Base-by-base conservation (phyloP, 2,329 filamentous ascomycete species). In the Ceratocystis lukuohia region DNA sequence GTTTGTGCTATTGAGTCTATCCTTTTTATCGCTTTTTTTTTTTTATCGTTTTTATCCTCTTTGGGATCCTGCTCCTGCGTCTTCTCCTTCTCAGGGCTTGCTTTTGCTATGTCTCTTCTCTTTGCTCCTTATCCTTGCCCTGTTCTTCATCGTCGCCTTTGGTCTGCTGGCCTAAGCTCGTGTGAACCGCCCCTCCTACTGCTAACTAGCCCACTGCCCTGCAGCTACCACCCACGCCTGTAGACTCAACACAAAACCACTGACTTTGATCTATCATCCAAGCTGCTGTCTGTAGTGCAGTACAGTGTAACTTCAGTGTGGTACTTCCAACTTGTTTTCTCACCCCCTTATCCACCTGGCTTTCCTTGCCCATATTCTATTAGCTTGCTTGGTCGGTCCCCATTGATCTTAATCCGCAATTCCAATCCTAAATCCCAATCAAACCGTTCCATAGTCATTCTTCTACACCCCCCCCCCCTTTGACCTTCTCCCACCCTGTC, bases 361-460 rank as follows among this genome's bases (percentile, higher is more conserved):
- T 64, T 22, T 41, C 41, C 61, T 61, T 53, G 33, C 56, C 20
- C 48, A 45, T 22, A 25, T 64, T 48, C 37, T 44, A 67, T 50
- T 67, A 67, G 66, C 44, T 67, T 61, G 62, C 44, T 67, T 61
- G 62, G 44, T 28, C 30, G 62, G 64, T 65, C 66, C 46, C 66
- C 62, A 67, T 67, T 65, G 62, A 67, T 61, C 33, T 63, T 56
- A 64, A 61, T 64, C 41, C 48, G 45, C 62, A 67, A 67, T 67
- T 62, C 66, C 61, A 41, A 57, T 61, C 44, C 50, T 48, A 62
- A 66, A 50, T 64, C 66, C 53, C 53, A 67, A 67, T 67, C 62
- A 67, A 64, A 59, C 62, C 66, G 45, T 45, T 62, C 61, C 44
- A 48, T 48, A 62, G 46, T 46, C 61, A 30, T 48, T 48, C 61